Percentiles rank a stretch among this genome's conserved stretches.
Evolutionary conservation across 2,329 filamentous ascomycete species (phyloP).

Genomic region (Xylaria sp.): DNA sequence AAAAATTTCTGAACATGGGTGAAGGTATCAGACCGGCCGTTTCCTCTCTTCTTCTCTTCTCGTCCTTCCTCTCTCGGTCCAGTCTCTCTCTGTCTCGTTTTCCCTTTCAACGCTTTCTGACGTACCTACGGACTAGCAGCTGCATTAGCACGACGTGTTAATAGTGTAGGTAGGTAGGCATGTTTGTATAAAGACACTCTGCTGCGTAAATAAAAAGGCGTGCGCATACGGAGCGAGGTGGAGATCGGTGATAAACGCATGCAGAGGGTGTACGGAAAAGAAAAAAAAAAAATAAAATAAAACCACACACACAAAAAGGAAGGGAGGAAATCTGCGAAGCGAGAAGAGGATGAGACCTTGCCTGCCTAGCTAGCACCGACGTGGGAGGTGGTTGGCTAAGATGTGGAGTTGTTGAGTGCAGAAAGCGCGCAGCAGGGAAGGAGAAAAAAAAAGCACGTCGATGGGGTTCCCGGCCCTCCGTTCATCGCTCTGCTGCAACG

Average conservation of each 20-base stretch:
- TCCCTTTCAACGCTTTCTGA: background rate
- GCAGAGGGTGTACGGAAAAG: background rate
- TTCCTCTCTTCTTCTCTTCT: background rate
- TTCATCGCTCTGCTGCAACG: background rate
- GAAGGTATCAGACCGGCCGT: background rate
- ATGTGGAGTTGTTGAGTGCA: background rate
- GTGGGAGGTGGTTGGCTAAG: background rate
- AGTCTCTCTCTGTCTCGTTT: too few species aligned
- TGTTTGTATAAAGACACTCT: background rate
- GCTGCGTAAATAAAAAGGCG: background rate
- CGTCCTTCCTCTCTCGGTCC: background rate
- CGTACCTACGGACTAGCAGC: background rate
- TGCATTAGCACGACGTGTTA: background rate
- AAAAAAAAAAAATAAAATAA: background rate
- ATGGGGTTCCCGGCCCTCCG: background rate
- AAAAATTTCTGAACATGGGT: too few species aligned
- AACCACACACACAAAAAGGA: background rate
- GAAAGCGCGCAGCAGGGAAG: background rate
- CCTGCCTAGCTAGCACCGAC: background rate
- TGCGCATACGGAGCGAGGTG: background rate
- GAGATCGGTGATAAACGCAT: background rate
- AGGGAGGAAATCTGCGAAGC: background rate
- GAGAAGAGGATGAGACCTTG: too few species aligned
- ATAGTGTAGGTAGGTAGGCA: background rate
- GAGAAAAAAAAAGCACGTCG: background rate